phyloP scores from a whole-genome alignment of 2,329 filamentous ascomycete species.

The Elsinoe fawcettii region DNA sequence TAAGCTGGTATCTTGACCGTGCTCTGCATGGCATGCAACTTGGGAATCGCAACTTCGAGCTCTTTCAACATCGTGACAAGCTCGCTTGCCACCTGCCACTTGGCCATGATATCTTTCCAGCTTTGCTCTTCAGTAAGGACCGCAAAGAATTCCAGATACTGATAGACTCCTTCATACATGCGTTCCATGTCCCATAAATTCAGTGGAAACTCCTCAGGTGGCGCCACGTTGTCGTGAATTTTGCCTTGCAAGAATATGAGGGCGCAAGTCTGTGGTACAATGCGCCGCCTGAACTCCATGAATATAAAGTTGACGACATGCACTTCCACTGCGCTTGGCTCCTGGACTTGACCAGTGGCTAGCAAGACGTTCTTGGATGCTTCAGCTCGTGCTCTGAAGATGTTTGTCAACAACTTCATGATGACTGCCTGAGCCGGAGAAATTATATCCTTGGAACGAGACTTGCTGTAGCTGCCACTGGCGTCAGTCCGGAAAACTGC shows the following conservation, averaged over 20 bases:
- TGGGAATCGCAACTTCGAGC: conserved; percentile 78
- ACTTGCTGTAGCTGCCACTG: conserved; percentile 16
- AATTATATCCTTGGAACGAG: conserved; percentile 78
- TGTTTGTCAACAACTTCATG: conserved; percentile 80
- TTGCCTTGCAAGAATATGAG: conserved; percentile 89
- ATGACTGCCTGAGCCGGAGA: conserved; percentile 91
- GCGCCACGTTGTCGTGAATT: conserved; percentile 66
- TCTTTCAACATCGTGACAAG: conserved; percentile 79
- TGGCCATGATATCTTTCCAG: conserved; percentile 74
- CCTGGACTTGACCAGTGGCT: conserved; percentile 6
- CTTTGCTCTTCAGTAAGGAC: conserved; percentile 79
- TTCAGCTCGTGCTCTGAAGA: conserved; percentile 60
- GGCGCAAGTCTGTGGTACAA: conserved; percentile 90
- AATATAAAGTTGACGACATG: conserved; percentile 81
- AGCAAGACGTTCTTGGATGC: conserved; percentile 26
- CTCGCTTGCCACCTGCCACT: conserved; percentile 88
- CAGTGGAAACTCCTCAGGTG: conserved; percentile 82
- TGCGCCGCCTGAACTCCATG: conserved; percentile 81
- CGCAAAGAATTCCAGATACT: conserved; percentile 89
- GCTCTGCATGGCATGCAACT: conserved; percentile 46
- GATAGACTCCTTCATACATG: conserved; percentile 87
- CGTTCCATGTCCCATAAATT: conserved; percentile 98
- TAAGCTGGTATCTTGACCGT: neutral
- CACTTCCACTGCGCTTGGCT: conserved; percentile 42
- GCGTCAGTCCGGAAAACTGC: conserved; percentile 21